Base-by-base conservation (phyloP, 148 eudicot genomes). In the Rhododendron kiyosumense region DNA sequence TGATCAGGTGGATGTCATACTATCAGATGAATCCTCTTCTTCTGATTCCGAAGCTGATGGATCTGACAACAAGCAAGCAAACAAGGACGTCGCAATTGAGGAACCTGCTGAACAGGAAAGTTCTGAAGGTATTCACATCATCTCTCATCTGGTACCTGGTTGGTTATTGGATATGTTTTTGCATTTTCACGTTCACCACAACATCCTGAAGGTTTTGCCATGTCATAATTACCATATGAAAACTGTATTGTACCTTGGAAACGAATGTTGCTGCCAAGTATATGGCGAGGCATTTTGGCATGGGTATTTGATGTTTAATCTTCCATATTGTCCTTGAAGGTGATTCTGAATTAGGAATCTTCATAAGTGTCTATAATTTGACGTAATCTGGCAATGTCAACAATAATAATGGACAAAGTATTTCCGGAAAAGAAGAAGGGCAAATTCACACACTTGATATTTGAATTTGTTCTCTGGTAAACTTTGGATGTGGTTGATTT, bases 1-100 rank as follows among this genome's bases (percentile, higher is more conserved):
- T 80, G 87, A 81, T 61, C 91, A 83, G 85, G 90, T 93, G 80
- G 92, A 93, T 89, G 84, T 92, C 36, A 84, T 93, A 84, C 91
- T 92, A 85, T 89, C 92, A 24, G 95, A 93, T 87, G 94, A 90
- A 67, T 89, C 73, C 73, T 65, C 91, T 10, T 92, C 90, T 43
- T 90, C 91, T 79, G 92, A 92, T 77, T 82, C 81, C 9, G 85
- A 87, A 81, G 83, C 81, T 82, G 85, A 48, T 80, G 87, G 36
- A 84, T 52, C 82, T 57, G 82, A 74, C 73, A 87, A 52, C 85
- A 79, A 88, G 61, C 84, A 84, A 67, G 81, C 28, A 59, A 67
- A 30, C 46, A 67, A 76, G 22, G 87, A 88, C 30, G 77, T 85
- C 3, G 0, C 73, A 67, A 77, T 83, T 81, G 84, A 54, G 83